Percentiles rank a stretch among this genome's conserved stretches.
Evolutionary conservation across 352 stramenopile species (phyloP).

Genomic region (Globisporangium camurandrum): DNA sequence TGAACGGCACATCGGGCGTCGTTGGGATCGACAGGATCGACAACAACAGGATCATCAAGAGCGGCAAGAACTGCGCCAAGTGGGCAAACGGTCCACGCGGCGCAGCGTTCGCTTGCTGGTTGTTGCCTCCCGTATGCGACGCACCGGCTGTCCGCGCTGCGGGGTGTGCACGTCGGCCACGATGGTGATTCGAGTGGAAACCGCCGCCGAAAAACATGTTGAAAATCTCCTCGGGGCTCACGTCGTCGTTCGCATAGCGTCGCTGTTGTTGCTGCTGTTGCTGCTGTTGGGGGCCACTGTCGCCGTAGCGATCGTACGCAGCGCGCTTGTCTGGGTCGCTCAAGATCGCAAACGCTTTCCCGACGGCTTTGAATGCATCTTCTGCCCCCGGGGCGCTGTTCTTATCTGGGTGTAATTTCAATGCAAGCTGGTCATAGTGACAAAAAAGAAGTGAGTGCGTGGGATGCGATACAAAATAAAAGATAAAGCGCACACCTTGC

Average conservation of each 20-base stretch:
- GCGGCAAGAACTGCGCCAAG: conserved; percentile 76
- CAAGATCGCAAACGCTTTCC: conserved; percentile 91
- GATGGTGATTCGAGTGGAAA: conserved; percentile 52
- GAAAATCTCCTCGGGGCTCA: conserved; percentile 89
- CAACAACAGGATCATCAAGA: conserved; percentile 82
- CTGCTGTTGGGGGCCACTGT: conserved; percentile 31
- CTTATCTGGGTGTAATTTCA: conserved; percentile 90
- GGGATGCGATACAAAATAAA: no score
- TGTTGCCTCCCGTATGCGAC: conserved; percentile 21
- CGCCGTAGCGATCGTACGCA: conserved; percentile 81
- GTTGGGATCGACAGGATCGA: conserved; percentile 74
- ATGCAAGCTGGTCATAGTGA: conserved; percentile 50
- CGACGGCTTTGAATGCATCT: conserved; percentile 96
- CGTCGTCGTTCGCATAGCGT: conserved; percentile 72
- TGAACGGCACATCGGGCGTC: conserved; percentile 72
- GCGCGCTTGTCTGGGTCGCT: conserved; percentile 85
- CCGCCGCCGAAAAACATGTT: conserved; percentile 89
- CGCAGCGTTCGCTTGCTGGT: no score
- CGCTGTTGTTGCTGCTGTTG: conserved; percentile 32
- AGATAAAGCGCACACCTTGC: conserved; percentile 68
- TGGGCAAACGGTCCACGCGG: conserved; percentile 34
- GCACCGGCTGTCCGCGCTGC: not conserved
- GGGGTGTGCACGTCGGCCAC: conserved; percentile 12
- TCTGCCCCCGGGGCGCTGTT: conserved; percentile 96
- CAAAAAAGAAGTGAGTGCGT: no score